Evolutionary conservation across 352 stramenopile genomes (phyloP).

Genomic region (Blastocystis sp.): DNA sequence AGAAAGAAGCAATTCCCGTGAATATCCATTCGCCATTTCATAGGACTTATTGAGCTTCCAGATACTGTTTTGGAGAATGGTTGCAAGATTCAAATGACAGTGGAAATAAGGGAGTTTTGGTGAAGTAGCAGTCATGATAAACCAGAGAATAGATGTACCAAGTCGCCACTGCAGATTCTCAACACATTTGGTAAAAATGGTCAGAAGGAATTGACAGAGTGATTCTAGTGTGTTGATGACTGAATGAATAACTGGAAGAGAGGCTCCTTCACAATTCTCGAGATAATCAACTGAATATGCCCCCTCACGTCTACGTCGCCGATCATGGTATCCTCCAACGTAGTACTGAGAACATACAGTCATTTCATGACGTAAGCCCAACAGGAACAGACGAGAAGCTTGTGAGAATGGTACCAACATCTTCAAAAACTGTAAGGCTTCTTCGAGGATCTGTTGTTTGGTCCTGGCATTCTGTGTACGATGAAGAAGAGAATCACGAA

Average conservation of each 20-base stretch:
- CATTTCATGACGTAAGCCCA: slow-evolving; percentile 26
- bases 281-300: slow-evolving; percentile 23
- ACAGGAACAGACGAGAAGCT: slow-evolving; percentile 3
- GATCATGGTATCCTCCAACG: slow-evolving; percentile 28
- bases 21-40: slow-evolving; percentile 24
- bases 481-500: background rate
- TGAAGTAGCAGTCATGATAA: background rate
- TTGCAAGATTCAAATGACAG: background rate
- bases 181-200: slow-evolving; percentile 4
- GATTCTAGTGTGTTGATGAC: background rate
- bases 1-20: background rate
- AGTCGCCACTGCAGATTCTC: slow-evolving; percentile 29
- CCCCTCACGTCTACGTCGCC: background rate
- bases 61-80: background rate
- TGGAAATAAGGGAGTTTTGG: slow-evolving; percentile 28
- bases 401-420: slow-evolving; percentile 6
- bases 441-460: slow-evolving; percentile 10
- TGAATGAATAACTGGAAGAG: background rate
- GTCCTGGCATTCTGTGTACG: slow-evolving; percentile 14
- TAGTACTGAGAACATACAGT: background rate
- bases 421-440: slow-evolving; percentile 12
- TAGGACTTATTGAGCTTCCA: slow-evolving; percentile 26
- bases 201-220: slow-evolving; percentile 13
- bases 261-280: slow-evolving; percentile 31
- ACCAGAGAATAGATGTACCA: slow-evolving; percentile 24